Percentiles rank a stretch among this genome's conserved stretches.
Conservation (phyloP, 2,329 filamentous ascomycete genomes). For the Teratosphaeria viscida region DNA sequence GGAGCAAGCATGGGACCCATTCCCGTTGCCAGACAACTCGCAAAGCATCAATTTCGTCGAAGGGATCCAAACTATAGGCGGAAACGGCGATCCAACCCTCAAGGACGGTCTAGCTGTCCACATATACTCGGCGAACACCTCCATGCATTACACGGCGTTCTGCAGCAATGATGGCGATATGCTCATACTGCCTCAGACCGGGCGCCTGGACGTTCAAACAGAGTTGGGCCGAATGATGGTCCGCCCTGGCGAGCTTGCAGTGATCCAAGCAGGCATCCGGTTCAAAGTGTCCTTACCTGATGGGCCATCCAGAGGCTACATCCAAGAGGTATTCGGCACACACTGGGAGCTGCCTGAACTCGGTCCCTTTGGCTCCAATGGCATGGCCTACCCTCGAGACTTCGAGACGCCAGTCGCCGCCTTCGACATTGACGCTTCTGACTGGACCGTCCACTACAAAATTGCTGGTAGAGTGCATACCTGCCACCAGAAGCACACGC, state of each 20-base stretch:
- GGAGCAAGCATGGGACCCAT: conserved; percentile 9
- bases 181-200: conserved; percentile 53
- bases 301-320: conserved; percentile 51
- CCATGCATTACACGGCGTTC: conserved; percentile 44
- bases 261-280: conserved; percentile 54
- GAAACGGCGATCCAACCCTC: conserved; percentile 12
- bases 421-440: conserved; percentile 42
- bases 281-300: conserved; percentile 48
- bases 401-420: conserved; percentile 50
- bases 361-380: conserved; percentile 54
- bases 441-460: conserved; percentile 50
- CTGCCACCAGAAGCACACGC: conserved; percentile 51
- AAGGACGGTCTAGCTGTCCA: conserved; percentile 13
- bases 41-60: conserved; percentile 11
- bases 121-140: conserved; percentile 12
- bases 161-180: conserved; percentile 69
- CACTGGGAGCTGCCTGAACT: conserved; percentile 47
- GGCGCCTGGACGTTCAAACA: conserved; percentile 54
- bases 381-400: conserved; percentile 53
- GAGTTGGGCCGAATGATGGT: conserved; percentile 53
- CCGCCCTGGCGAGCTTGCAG: conserved; percentile 52
- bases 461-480: conserved; percentile 49
- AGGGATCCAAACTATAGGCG: conserved; percentile 14
- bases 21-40: conserved; percentile 5
- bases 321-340: conserved; percentile 52